Evolutionary conservation across 2,329 filamentous ascomycete genomes (phyloP).

Genomic region (Parastagonospora nodorum): DNA sequence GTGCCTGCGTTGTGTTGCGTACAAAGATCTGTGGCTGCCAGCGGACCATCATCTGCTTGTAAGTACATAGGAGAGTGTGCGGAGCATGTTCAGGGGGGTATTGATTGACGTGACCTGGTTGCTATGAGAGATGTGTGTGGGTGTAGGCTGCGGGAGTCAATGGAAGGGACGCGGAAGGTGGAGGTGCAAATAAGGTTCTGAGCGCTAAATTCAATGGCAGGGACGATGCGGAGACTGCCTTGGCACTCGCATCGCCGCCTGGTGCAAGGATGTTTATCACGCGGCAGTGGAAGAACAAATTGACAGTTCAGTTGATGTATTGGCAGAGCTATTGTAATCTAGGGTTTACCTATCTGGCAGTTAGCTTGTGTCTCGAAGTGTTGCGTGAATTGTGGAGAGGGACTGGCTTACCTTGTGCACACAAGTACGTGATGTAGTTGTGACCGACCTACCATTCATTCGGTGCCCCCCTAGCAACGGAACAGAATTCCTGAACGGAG

Average conservation of each 20-base stretch:
- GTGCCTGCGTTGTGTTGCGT: no score
- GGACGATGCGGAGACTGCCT: slow-evolving; percentile 9
- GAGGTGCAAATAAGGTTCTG: slow-evolving; percentile 22
- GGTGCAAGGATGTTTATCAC: neutral
- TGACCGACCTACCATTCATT: no score
- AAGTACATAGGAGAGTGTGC: no score
- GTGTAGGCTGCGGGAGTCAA: slow-evolving; percentile 2
- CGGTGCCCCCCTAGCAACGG: no score
- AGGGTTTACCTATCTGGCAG: slow-evolving; percentile 2
- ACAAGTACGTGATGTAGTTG: no score
- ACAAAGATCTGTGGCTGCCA: no score
- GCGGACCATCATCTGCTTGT: no score
- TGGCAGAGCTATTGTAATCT: neutral
- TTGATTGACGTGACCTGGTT: no score
- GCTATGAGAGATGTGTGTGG: neutral
- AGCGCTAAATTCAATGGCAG: slow-evolving; percentile 11
- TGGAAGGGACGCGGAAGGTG: slow-evolving; percentile 3
- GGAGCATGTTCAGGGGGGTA: no score
- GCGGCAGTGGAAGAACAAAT: neutral
- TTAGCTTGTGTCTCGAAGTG: neutral
- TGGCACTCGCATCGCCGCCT: slow-evolving; percentile 8
- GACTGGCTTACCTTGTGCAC: no score
- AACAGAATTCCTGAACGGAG: no score
- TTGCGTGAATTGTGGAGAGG: no score
- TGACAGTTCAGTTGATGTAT: neutral